Evolutionary conservation across 768 basidiomycete species (phyloP), one percentile per base, ranked within the genome.

Genomic region (Podaxis sp.): DNA sequence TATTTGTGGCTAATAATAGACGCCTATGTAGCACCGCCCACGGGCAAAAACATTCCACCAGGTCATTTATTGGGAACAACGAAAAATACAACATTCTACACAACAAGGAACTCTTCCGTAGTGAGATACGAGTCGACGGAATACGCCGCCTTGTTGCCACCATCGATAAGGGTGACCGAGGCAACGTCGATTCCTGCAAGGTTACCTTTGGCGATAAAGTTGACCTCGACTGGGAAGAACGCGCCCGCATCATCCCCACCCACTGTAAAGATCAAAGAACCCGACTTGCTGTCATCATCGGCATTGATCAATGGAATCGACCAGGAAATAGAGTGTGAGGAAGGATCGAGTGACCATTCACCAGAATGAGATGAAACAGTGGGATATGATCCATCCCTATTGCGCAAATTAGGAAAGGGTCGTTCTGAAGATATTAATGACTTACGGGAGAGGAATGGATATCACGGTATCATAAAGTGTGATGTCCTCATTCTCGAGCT

Each of bases 191-290:
- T 80, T 22, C 95, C 93, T 0, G 90, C 88, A 65, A 96, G 74
- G 68, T 89, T 92, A 7, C 92, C 92, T 67, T 90, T 83, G 0
- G 87, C 90, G 55, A 89, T 86, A 70, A 99, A 98, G 1, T 81
- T 75, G 1, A 96, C 88, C 39, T 82, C 81, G 54, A 99, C 93
- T 2, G 96, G 96, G 92, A 98, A 99, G 80, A 97, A 96, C 9
- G 84, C 84, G 3, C 85, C 87, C 0, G 81, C 75, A 66, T 96
- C 95, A 65, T 94, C 92, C 3, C 93, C 95, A 7, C 87, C 87
- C 54, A 95, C 87, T 46, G 83, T 89, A 77, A 99, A 98, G 68
- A 98, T 93, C 68, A 99, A 79, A n/a, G 87, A 92, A 8, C 96
- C 96, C 1, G 88, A 89, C 38, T 84, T 82, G 24, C 79, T 82